Base-by-base conservation (phyloP, 2,329 filamentous ascomycete genomes). In the Fusarium sp. region DNA sequence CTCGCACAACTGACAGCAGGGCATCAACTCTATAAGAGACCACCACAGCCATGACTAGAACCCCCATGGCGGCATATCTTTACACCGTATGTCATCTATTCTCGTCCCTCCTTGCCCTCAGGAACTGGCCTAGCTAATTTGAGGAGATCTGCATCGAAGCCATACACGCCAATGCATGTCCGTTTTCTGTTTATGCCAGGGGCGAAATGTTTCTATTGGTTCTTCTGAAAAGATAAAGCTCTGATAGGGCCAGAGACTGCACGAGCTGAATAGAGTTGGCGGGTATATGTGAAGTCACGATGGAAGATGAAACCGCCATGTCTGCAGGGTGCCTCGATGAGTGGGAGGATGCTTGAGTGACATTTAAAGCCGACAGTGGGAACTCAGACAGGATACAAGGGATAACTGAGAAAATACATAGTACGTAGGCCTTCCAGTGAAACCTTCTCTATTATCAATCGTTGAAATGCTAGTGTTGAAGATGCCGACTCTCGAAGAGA, bases 211-310 rank as follows among this genome's bases (percentile, higher is more conserved):
- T 39, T 34, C 45, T 10, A 77, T 76, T 77, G 75, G 75, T 13
- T 8, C 44, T 26, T 48, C 15, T 48, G 3, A 13, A 24, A 24
- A 34, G 41, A 51, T 64, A 55, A 57, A 60, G 62, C 66, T 38
- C 57, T 38, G 44, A 59, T 60, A 57, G 39, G 50, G n/a, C 39
- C 41, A 13, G 32, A 15, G 20, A 36, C 28, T 74, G 72, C 74
- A 70, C 66, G 68, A 75, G 75, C 75, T 78, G 75, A 75, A 67
- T 15, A 68, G 38, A 56, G 28, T 48, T 58, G 59, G 62, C 62
- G 50, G 69, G 54, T 71, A 41, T 52, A 50, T 18, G 41, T 39
- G 65, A 71, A 52, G 52, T 58, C 75, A 73, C 68, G 64, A 68
- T 66, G 47, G 17, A 18, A 62, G 51, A 58, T 62, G 55, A 76